Conservation (phyloP, 305 asterid species). For the Fraxinus xanthoxyloides region DNA sequence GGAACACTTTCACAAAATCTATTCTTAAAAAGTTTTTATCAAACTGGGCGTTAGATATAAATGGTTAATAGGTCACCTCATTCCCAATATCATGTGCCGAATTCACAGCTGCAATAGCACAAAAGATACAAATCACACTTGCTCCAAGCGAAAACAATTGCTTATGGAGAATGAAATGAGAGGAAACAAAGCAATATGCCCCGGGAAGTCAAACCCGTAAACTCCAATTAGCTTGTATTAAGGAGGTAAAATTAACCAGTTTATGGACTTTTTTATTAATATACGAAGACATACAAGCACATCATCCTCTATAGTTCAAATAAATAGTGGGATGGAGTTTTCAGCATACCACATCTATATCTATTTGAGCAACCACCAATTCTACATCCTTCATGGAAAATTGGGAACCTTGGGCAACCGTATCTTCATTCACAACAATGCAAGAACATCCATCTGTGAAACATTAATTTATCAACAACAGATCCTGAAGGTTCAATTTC, state of each 20-base stretch:
- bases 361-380: slow-evolving; percentile 89
- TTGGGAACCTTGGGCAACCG: slow-evolving; percentile 95
- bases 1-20: too few species aligned
- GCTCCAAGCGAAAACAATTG: background rate
- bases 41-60: too few species aligned
- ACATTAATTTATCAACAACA: slow-evolving; percentile 19
- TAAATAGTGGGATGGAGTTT: slow-evolving; percentile 15
- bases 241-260: slow-evolving; percentile 3
- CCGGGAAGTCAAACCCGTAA: slow-evolving; percentile 9
- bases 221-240: slow-evolving; percentile 8
- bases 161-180: background rate
- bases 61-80: background rate
- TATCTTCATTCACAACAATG: slow-evolving; percentile 90
- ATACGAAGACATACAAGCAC: slow-evolving; percentile 9
- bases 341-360: slow-evolving; percentile 86
- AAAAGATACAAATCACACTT: slow-evolving; percentile 1
- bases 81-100: background rate
- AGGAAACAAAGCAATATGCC: slow-evolving; percentile 12
- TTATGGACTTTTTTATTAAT: background rate
- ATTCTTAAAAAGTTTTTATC: too few species aligned
- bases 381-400: slow-evolving; percentile 95
- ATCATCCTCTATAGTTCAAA: slow-evolving; percentile 13
- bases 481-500: slow-evolving; percentile 16
- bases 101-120: background rate
- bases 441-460: slow-evolving; percentile 92